Base-by-base conservation (phyloP, 1,139 yeast species). In the Sugiyamaella pinicola region DNA sequence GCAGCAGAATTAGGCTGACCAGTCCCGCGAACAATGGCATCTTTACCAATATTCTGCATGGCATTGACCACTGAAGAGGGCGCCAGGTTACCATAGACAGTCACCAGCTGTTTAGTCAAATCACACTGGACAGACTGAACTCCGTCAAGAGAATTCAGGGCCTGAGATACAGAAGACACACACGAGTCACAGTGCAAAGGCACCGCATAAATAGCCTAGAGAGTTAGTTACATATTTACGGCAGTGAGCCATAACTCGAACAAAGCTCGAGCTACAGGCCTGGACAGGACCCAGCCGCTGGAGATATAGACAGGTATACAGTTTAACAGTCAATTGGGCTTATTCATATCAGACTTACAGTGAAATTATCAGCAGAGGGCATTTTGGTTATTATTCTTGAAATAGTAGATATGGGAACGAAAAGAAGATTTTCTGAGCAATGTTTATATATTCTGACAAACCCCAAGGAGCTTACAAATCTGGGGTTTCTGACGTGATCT, bases 1-100 rank as follows among this genome's bases (percentile, higher is more conserved):
- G 96, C 97, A 0, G 97, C 96, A 22, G 91, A 81, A 66, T 91
- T 85, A 18, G 95, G 85, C 52, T 76, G 76, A 1, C 98, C 98
- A 0, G 96, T 83, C 4, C 99, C 99, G 57, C 98, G 77, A 33
- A 91, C 85, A 58, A 91, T 87, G 8, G 96, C 96, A 66, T 91
- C 97, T 61, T 82, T 81, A 1, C 97, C 97, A 3, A 83, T 83
- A 1, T 66, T 64, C 67, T 85, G 91, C 55, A 88, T 82, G 0
- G 86, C 79, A 56, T 73, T 73, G 28, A 87, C 84, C 17, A 89
- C 77, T 29, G 69, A 72, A 3, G 93, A 84, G 1, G 96, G 96
- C 2, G 96, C 81, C 6, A 78, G 73, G 1, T 79, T 67, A 1
- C 95, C 95, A 21, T 72, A 72, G 4, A 89, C 84, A 0, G 81